Conservation (phyloP, 768 basidiomycete species). For the Amanita molliuscula region DNA sequence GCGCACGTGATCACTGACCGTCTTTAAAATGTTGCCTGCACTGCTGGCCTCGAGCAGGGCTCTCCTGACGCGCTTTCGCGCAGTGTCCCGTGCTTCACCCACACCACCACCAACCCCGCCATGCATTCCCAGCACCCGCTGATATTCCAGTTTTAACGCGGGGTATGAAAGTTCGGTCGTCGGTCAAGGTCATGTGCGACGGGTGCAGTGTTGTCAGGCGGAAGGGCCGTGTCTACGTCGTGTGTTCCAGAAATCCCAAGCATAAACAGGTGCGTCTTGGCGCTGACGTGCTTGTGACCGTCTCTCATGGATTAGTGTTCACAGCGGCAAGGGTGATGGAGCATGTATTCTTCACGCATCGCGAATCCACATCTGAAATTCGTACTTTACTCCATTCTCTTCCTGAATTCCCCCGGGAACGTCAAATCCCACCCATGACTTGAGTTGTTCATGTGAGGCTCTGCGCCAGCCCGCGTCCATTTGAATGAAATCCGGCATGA, state of each 20-base stretch:
- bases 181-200: constrained; percentile 91
- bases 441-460: constrained; percentile 52
- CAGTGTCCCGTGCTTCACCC: constrained; percentile 21
- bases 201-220: constrained; percentile 83
- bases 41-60: constrained; percentile 55
- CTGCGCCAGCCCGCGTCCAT: constrained; percentile 38
- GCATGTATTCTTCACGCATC: constrained; percentile 6
- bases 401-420: constrained; percentile 68
- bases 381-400: constrained; percentile 79
- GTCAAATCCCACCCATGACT: constrained; percentile 72
- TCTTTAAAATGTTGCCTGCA: constrained; percentile 45
- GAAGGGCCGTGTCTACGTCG: constrained; percentile 86
- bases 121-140: constrained; percentile 14
- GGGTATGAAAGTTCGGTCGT: constrained; percentile 95
- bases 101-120: constrained; percentile 23
- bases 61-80: constrained; percentile 40
- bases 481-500: constrained; percentile 66
- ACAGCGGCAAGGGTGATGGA: constrained; percentile 59
- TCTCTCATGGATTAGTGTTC: constrained; percentile 11
- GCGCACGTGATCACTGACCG: background rate
- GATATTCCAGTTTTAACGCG: constrained; percentile 33
- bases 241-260: constrained; percentile 91
- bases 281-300: background rate
- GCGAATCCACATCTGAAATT: constrained; percentile 93
- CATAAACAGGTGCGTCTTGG: constrained; percentile 77